Evolutionary conservation across 768 basidiomycete genomes (phyloP), one percentile per base, ranked within the genome.

Genomic region (Boletus rubropictus): DNA sequence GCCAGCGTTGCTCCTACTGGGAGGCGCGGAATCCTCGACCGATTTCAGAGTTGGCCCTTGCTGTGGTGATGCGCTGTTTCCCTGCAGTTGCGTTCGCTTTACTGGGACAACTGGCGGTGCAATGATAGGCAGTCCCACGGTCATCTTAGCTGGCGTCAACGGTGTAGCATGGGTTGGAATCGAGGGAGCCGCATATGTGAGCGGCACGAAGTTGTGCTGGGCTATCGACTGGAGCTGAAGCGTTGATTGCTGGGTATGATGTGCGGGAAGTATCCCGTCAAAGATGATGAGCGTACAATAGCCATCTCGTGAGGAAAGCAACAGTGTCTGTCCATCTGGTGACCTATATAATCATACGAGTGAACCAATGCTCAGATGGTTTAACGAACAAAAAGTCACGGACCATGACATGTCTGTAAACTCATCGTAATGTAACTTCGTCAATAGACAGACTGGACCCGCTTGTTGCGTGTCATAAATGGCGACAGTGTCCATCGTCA

Each of bases 391-490:
- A 34, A 38, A 42, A 31, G 27, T 27, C 18, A 73, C 89, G 34
- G 58, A 97, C 96, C 96, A 99, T 34, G 86, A 81, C 68, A 96
- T 75, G 69, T 99, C 96, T 7, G 96, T 98, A 62, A 98, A 98
- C 59, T 95, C 91, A 52, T 95, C 92, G 64, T 96, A 98, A 68
- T 99, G 96, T 52, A 98, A 69, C 59, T 94, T 95, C 24, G 87
- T 90, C 54, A 99, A 78, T 57, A 98, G 71, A 59, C 91, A 92
- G 42, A 97, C 77, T 0, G 96, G 96, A 3, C 85, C 81, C 1
- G 89, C 79, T 70, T 98, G 95, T 69, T 98, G 96, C 4, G 94
- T 98, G 63, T 99, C 96, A 62, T 99, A 93, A 43, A 99, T 84
- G 22, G 88, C 78, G 37, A 99, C 82, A 0, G 90, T 84, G 66